These are phyloP conservation scores for Amphibolis antarctica DNA, from an alignment of 106 monocot genomes.

Conservation along the genomic window DNA sequence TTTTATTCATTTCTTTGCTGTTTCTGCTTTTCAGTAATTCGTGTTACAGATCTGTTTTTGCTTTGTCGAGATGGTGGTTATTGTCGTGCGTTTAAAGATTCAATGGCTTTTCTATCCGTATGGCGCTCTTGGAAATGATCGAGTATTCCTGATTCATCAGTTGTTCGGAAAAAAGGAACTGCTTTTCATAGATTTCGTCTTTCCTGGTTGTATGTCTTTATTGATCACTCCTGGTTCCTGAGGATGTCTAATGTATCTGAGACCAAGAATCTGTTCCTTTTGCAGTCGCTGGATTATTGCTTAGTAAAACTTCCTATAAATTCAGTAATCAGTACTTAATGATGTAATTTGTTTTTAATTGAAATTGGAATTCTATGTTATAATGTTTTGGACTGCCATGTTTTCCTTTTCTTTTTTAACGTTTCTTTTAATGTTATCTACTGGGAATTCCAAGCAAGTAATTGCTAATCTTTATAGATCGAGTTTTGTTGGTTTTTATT, in stretches of 20 bases:
- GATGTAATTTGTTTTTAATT: neutral
- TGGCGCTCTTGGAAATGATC: conserved; percentile 9
- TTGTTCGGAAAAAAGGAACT: neutral
- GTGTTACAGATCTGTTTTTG: conserved; percentile 7
- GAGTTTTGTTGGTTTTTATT: neutral
- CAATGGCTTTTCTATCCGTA: conserved; percentile 8
- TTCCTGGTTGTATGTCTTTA: neutral
- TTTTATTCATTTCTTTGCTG: neutral
- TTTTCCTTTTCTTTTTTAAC: neutral
- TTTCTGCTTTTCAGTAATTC: neutral
- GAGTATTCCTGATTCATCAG: conserved; percentile 1
- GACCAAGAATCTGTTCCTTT: neutral
- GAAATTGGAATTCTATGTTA: neutral
- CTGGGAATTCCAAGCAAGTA: neutral
- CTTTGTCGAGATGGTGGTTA: conserved; percentile 6
- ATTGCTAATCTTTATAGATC: neutral
- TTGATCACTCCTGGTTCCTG: neutral
- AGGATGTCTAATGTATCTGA: neutral
- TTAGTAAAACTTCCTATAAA: neutral
- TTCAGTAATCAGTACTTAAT: neutral
- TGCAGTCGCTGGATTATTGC: neutral
- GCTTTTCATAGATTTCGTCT: conserved; percentile 4
- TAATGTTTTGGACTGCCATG: neutral
- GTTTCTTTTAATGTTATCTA: neutral
- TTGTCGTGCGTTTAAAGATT: conserved; percentile 13